Percentiles rank a stretch among this genome's conserved stretches.
These are phyloP conservation scores for Persicaria maculosa DNA, from an alignment of 148 eudicot genomes.

Conservation along the genomic window DNA sequence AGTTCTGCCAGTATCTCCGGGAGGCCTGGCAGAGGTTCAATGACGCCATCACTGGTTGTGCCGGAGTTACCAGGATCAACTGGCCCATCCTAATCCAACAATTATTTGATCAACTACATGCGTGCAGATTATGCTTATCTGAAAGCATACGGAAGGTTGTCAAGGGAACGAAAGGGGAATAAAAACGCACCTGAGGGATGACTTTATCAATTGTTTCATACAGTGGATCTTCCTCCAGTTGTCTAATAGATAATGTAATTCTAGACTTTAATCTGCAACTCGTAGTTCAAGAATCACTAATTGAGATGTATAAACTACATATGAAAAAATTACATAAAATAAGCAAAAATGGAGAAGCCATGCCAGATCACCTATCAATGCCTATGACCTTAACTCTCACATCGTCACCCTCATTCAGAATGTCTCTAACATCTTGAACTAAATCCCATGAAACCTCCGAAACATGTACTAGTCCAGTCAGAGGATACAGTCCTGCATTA, in stretches of 20 bases:
- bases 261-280: slow-evolving; percentile 60
- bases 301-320: background rate
- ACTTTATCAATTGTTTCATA: slow-evolving; percentile 91
- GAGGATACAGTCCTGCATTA: slow-evolving; percentile 65
- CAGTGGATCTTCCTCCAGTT: slow-evolving; percentile 90
- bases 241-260: slow-evolving; percentile 77
- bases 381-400: slow-evolving; percentile 64
- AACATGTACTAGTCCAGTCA: slow-evolving; percentile 90
- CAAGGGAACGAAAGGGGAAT: background rate
- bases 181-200: slow-evolving; percentile 65
- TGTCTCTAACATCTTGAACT: slow-evolving; percentile 78
- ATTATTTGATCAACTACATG: background rate
- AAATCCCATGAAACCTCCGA: slow-evolving; percentile 98
- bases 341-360: background rate
- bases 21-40: slow-evolving; percentile 91
- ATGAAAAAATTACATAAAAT: background rate
- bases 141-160: background rate
- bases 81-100: slow-evolving; percentile 49
- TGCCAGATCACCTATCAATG: slow-evolving; percentile 56
- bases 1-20: slow-evolving; percentile 65
- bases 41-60: slow-evolving; percentile 28
- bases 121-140: slow-evolving; percentile 2
- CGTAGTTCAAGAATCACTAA: background rate
- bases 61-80: slow-evolving; percentile 31
- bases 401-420: slow-evolving; percentile 66